phyloP scores from a whole-genome alignment of 768 basidiomycete genomes.

The Rickenella mellea region DNA sequence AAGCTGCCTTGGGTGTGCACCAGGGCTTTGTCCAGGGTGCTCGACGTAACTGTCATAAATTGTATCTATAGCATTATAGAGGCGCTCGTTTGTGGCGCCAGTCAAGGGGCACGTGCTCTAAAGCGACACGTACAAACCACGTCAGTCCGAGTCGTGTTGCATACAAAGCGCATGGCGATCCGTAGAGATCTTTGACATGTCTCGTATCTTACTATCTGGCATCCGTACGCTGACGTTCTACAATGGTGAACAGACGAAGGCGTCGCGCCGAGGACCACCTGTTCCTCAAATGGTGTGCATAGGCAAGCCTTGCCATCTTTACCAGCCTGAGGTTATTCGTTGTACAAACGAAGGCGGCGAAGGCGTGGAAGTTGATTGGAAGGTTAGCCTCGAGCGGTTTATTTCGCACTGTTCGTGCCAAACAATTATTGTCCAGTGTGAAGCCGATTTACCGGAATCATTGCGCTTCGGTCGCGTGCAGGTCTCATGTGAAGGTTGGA shows the following conservation, averaged over 20 bases:
- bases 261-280: conserved; percentile 56
- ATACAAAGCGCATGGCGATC: too few relatives aligned
- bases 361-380: conserved; percentile 85
- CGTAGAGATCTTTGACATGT: too few relatives aligned
- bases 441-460: conserved; percentile 78
- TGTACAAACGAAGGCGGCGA: conserved; percentile 73
- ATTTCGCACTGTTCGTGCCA: neutral
- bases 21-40: conserved; percentile 66
- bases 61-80: neutral
- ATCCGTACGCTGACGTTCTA: conserved; percentile 77
- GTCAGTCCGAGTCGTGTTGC: too few relatives aligned
- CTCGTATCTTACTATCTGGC: conserved; percentile 59
- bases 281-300: conserved; percentile 74
- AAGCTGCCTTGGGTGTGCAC: conserved; percentile 84
- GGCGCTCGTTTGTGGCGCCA: neutral
- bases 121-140: neutral
- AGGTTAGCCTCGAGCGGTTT: conserved; percentile 35
- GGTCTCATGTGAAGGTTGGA: conserved; percentile 90
- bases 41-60: conserved; percentile 21
- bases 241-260: conserved; percentile 51
- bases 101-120: neutral
- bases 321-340: conserved; percentile 77
- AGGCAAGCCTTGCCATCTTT: conserved; percentile 69
- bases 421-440: conserved; percentile 47
- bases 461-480: conserved; percentile 79